phyloP scores from a whole-genome alignment of 2,329 filamentous ascomycete genomes.

The Venturia effusa region DNA sequence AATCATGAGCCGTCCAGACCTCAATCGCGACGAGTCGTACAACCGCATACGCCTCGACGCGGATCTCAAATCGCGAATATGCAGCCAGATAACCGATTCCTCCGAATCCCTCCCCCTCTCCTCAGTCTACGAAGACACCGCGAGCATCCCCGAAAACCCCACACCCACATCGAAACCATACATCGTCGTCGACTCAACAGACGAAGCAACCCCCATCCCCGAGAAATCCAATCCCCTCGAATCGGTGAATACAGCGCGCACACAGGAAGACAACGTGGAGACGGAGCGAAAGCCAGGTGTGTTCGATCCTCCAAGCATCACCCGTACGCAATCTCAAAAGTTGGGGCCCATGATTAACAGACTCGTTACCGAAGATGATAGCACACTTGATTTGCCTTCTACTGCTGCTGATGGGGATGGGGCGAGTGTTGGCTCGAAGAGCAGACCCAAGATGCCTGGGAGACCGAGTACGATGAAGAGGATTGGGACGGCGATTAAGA shows the following conservation, averaged over 20 bases:
- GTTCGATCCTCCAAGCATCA: background rate
- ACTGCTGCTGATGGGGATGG: background rate
- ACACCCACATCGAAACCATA: background rate
- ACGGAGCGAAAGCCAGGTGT: background rate
- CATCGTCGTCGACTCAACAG: background rate
- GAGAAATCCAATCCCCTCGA: slow-evolving; percentile 8
- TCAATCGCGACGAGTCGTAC: slow-evolving; percentile 7
- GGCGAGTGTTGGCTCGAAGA: background rate
- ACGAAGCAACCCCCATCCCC: slow-evolving; percentile 7
- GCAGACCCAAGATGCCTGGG: slow-evolving; percentile 4
- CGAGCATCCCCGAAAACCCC: background rate
- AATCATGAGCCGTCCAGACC: background rate
- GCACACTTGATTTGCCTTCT: background rate
- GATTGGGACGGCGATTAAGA: slow-evolving; percentile 10
- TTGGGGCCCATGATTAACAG: background rate
- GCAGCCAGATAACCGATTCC: slow-evolving; percentile 3
- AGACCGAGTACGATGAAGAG: slow-evolving; percentile 11
- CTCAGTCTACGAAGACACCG: background rate
- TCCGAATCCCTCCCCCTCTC: slow-evolving; percentile 9
- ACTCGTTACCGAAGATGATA: slow-evolving; percentile 4
- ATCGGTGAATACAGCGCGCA: background rate
- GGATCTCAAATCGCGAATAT: slow-evolving; percentile 8
- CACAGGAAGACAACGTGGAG: background rate
- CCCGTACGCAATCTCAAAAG: background rate
- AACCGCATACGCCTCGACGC: slow-evolving; percentile 6